Conservation (phyloP, 2,329 filamentous ascomycete species). For the Microdochium bolleyi region DNA sequence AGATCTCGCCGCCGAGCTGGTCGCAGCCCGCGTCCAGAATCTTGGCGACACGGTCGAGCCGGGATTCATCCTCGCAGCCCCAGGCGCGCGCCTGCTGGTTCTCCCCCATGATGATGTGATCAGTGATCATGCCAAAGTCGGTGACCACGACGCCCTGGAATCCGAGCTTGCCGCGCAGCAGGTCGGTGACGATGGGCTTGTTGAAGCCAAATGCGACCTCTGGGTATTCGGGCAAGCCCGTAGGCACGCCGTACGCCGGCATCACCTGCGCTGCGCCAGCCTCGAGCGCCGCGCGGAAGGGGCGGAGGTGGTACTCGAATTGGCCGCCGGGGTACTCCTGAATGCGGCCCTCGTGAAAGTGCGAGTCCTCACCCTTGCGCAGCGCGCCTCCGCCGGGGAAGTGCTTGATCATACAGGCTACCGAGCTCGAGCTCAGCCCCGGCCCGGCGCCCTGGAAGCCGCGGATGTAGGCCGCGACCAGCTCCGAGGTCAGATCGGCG, state of each 20-base stretch:
- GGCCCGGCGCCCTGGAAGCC: slow-evolving; percentile 30
- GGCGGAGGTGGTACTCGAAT: slow-evolving; percentile 37
- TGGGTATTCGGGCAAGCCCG: slow-evolving; percentile 15
- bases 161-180: background rate
- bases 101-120: background rate
- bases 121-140: background rate
- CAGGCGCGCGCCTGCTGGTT: background rate
- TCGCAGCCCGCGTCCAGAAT: background rate
- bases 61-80: background rate
- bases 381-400: slow-evolving; percentile 40
- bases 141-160: background rate
- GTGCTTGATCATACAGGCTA: slow-evolving; percentile 40
- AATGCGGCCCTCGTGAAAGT: slow-evolving; percentile 41
- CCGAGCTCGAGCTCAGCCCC: slow-evolving; percentile 28
- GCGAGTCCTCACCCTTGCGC: slow-evolving; percentile 38
- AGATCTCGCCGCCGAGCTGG: background rate
- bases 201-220: background rate
- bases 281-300: slow-evolving; percentile 37
- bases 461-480: slow-evolving; percentile 31
- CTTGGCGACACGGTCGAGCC: background rate
- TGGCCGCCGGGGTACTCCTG: slow-evolving; percentile 38
- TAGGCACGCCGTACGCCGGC: slow-evolving; percentile 37
- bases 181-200: background rate
- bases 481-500: slow-evolving; percentile 25
- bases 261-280: slow-evolving; percentile 40